These are phyloP conservation scores for Sanghuangporus baumii DNA, from an alignment of 1,284 basidiomycete species.

Conservation along the genomic window DNA sequence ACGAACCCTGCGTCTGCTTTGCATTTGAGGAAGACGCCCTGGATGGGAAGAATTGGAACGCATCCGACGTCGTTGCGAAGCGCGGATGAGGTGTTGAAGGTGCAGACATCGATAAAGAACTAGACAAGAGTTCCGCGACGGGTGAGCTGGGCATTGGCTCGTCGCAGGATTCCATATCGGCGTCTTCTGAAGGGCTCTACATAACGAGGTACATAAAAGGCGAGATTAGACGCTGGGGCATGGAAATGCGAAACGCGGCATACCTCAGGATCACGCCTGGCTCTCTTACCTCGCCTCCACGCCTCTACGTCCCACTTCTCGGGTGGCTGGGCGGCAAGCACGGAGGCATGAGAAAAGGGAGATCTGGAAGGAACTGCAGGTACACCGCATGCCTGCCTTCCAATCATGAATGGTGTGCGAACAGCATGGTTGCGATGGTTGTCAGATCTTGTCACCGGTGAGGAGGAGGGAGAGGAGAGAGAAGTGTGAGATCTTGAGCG, in stretches of 20 bases:
- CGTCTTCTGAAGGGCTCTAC: conserved; percentile 14
- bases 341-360: conserved; percentile 21
- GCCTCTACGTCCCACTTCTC: conserved; percentile 48
- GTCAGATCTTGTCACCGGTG: conserved; percentile 29
- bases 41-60: conserved; percentile 49
- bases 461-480: conserved; percentile 31
- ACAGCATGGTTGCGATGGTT: conserved; percentile 30
- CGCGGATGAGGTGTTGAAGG: conserved; percentile 26
- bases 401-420: conserved; percentile 35
- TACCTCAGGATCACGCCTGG: conserved; percentile 41
- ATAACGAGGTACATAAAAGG: background rate
- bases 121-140: background rate
- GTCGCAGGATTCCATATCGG: conserved; percentile 14
- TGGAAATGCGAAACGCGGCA: conserved; percentile 21
- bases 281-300: conserved; percentile 50
- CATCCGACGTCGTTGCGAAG: conserved; percentile 52
- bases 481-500: conserved; percentile 54
- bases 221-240: conserved; percentile 5
- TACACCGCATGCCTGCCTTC: conserved; percentile 27
- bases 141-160: conserved; percentile 12
- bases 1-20: background rate
- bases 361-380: conserved; percentile 24
- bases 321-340: conserved; percentile 22
- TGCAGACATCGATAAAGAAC: conserved; percentile 6
- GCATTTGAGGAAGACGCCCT: background rate